A percentile compares a stretch with the other conserved stretches of the same genome.
Evolutionary conservation across 179 eudicot species (phyloP).

Genomic region (Nepenthes alata): DNA sequence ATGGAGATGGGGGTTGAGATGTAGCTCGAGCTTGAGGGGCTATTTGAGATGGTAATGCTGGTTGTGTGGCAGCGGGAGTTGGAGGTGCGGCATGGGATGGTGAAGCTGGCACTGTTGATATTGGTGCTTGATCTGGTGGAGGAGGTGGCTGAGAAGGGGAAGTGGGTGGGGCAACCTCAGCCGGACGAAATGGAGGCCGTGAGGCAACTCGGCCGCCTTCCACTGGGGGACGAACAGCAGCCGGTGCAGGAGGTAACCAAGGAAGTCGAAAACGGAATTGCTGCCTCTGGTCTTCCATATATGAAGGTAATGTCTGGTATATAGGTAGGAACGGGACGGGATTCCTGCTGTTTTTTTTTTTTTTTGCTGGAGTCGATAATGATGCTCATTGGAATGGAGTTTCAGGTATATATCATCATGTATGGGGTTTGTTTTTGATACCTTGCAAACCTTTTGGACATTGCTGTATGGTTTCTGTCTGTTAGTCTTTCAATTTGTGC

Average conservation of each 20-base stretch:
- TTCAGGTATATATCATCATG: background rate
- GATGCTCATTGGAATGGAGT: background rate
- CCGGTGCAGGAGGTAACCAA: slow-evolving; percentile 17
- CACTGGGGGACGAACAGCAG: background rate
- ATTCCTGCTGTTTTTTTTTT: background rate
- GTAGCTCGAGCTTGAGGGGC: too few species aligned
- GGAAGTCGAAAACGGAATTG: slow-evolving; percentile 38
- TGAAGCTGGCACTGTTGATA: slow-evolving; percentile 9
- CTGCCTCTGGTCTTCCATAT: slow-evolving; percentile 34
- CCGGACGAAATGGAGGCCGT: slow-evolving; percentile 25
- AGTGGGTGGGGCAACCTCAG: slow-evolving; percentile 13
- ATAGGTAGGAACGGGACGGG: background rate
- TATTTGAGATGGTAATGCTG: background rate
- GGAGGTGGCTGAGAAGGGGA: slow-evolving; percentile 6
- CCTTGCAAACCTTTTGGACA: slow-evolving; percentile 4
- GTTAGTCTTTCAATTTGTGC: too few species aligned
- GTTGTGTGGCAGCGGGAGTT: slow-evolving; percentile 7
- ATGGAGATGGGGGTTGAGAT: too few species aligned
- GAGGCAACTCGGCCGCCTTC: background rate
- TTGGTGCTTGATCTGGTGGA: slow-evolving; percentile 17
- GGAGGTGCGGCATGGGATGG: slow-evolving; percentile 8
- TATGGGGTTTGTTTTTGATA: slow-evolving; percentile 7
- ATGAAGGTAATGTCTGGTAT: background rate
- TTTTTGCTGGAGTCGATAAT: background rate
- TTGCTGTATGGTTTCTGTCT: too few species aligned